Percentiles rank a stretch among this genome's conserved stretches.
Evolutionary conservation across 1,284 basidiomycete genomes (phyloP).

Genomic region (Microbotryum scabiosae): DNA sequence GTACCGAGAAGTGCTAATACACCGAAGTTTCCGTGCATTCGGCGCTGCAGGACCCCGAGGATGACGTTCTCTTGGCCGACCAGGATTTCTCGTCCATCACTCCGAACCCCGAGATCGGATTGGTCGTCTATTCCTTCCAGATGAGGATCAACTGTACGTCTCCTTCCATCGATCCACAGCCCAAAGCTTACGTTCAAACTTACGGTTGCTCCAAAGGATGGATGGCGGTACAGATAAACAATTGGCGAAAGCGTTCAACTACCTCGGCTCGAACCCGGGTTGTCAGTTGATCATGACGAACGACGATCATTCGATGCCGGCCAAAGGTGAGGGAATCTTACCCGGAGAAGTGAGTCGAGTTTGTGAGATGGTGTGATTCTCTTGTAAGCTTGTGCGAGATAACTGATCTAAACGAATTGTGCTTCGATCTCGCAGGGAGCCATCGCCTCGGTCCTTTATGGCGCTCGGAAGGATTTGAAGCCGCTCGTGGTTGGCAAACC

Average conservation of each 20-base stretch:
- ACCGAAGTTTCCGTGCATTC: no score
- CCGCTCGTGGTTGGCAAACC: conserved; percentile 79
- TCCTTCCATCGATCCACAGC: no score
- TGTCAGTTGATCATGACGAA: conserved; percentile 88
- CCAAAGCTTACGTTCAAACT: no score
- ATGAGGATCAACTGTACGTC: conserved; percentile 33
- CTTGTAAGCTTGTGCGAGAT: no score
- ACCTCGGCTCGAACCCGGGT: conserved; percentile 59
- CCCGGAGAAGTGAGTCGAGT: conserved; percentile 6
- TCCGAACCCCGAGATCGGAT: conserved; percentile 69
- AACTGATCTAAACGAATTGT: conserved; percentile 10
- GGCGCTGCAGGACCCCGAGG: conserved; percentile 61
- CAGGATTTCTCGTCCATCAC: conserved; percentile 55
- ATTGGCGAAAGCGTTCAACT: conserved; percentile 84
- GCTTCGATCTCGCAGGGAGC: conserved; percentile 51
- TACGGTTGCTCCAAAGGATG: no score
- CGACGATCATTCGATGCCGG: conserved; percentile 67
- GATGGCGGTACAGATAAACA: conserved; percentile 55
- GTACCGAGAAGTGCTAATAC: no score
- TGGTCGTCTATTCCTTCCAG: conserved; percentile 60
- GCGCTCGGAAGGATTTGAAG: conserved; percentile 55
- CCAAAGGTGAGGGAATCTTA: not conserved
- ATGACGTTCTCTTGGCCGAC: conserved; percentile 66
- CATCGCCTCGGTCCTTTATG: conserved; percentile 71
- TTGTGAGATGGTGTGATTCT: no score